Percentiles rank a stretch among this genome's conserved stretches.
Conservation (phyloP, 768 basidiomycete species). For the Boletus edulis region DNA sequence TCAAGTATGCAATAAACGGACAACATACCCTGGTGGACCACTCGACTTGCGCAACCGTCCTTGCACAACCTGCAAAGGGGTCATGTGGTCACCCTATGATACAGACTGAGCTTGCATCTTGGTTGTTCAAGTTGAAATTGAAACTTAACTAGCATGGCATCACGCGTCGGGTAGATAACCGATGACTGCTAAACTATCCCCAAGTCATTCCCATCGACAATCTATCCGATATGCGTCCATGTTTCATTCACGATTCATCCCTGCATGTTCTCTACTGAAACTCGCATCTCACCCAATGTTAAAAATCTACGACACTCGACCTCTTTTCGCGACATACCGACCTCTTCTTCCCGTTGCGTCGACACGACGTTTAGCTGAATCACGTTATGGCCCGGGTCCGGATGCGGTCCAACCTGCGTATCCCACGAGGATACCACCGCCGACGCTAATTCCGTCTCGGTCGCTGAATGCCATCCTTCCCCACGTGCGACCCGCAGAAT, state of each 20-base stretch:
- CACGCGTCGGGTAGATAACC: too few species aligned
- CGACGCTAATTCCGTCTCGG: neutral
- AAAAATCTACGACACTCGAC: neutral
- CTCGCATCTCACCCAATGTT: too few species aligned
- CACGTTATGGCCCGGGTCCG: neutral
- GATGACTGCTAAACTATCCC: too few species aligned
- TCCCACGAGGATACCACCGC: neutral
- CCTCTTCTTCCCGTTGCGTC: neutral
- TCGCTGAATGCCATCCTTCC: slow-evolving; percentile 28
- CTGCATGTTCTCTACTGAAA: neutral
- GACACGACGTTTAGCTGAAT: neutral
- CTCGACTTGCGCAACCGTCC: too few species aligned
- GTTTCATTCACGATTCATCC: neutral
- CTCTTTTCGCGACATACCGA: neutral
- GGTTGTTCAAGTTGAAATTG: too few species aligned
- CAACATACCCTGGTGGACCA: too few species aligned
- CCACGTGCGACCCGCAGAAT: slow-evolving; percentile 39
- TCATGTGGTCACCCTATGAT: too few species aligned
- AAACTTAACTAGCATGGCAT: too few species aligned
- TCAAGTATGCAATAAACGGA: too few species aligned
- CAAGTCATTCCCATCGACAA: too few species aligned
- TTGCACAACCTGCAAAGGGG: too few species aligned
- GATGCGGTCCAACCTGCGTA: neutral
- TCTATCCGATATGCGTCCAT: neutral
- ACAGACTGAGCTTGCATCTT: too few species aligned